phyloP scores from a whole-genome alignment of 108 stramenopile genomes.

The Skeletonema potamos region DNA sequence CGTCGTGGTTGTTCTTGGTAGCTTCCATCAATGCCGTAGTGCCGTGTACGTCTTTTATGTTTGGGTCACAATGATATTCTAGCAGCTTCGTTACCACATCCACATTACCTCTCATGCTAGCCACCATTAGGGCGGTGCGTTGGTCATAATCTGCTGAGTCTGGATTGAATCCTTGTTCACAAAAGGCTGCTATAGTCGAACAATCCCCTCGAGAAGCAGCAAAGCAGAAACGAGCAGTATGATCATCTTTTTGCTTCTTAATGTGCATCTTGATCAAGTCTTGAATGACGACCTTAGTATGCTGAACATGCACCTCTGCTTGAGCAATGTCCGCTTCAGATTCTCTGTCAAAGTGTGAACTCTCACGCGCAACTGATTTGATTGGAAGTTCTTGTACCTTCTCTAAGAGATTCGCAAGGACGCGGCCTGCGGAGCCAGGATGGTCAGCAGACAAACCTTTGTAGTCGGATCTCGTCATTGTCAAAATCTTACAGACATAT shows the following conservation, averaged over 20 bases:
- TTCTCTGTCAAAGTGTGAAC: background rate
- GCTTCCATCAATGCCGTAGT: conserved; percentile 42
- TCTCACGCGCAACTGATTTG: background rate
- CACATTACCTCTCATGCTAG: conserved; percentile 38
- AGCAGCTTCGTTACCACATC: conserved; percentile 35
- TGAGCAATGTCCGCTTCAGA: conserved; percentile 6
- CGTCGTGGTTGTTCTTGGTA: conserved; percentile 42
- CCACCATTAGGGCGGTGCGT: conserved; percentile 48
- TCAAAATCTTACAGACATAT: conserved; percentile 56
- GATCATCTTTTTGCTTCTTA: conserved; percentile 46
- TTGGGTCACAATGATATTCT: conserved; percentile 27
- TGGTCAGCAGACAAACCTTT: conserved; percentile 48
- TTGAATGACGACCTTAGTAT: conserved; percentile 7
- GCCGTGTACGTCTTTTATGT: conserved; percentile 37
- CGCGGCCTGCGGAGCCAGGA: conserved; percentile 37
- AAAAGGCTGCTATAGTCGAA: conserved; percentile 28
- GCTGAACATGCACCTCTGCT: conserved; percentile 11
- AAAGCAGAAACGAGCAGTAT: conserved; percentile 44
- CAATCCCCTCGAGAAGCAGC: conserved; percentile 38
- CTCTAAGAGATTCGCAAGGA: conserved; percentile 47
- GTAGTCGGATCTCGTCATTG: conserved; percentile 33
- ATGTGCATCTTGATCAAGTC: conserved; percentile 49
- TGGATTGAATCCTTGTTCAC: conserved; percentile 48
- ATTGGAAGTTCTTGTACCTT: conserved; percentile 12
- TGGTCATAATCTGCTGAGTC: conserved; percentile 42